Percentiles rank a stretch among this genome's conserved stretches.
Evolutionary conservation across 441 rosid species (phyloP).

Genomic region (Erysimum cheiri): DNA sequence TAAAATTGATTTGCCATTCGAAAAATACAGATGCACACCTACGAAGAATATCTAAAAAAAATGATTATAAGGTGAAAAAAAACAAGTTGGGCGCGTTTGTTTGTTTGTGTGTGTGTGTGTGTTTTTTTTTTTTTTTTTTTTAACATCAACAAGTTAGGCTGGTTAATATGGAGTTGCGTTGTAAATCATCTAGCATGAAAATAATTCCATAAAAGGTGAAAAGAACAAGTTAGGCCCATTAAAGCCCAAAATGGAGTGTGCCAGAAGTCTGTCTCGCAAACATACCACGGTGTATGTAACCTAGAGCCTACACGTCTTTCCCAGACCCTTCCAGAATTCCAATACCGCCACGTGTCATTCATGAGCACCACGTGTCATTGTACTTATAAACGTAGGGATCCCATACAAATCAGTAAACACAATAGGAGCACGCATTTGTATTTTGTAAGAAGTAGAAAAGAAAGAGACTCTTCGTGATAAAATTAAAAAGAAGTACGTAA

Average conservation of each 20-base stretch:
- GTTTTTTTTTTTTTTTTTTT: too few relatives aligned
- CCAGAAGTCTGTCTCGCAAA: conserved; percentile 22
- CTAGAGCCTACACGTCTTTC: not conserved
- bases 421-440: not conserved
- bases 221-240: not conserved
- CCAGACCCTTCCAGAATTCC: not conserved
- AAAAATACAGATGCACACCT: too few relatives aligned
- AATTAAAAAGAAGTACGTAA: not conserved
- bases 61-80: too few relatives aligned
- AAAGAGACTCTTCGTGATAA: not conserved
- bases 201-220: too few relatives aligned
- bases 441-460: not conserved
- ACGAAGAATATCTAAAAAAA: too few relatives aligned
- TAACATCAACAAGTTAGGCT: too few relatives aligned
- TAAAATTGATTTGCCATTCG: too few relatives aligned
- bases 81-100: too few relatives aligned
- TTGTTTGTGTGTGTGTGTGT: too few relatives aligned
- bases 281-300: conserved; percentile 2
- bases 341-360: not conserved
- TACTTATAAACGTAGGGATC: not conserved
- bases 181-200: too few relatives aligned
- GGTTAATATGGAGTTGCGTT: too few relatives aligned
- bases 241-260: not conserved
- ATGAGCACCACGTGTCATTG: not conserved
- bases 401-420: conserved; percentile 24